Evolutionary conservation across 2,329 filamentous ascomycete species (phyloP).

Genomic region (Hypoxylon sp.): DNA sequence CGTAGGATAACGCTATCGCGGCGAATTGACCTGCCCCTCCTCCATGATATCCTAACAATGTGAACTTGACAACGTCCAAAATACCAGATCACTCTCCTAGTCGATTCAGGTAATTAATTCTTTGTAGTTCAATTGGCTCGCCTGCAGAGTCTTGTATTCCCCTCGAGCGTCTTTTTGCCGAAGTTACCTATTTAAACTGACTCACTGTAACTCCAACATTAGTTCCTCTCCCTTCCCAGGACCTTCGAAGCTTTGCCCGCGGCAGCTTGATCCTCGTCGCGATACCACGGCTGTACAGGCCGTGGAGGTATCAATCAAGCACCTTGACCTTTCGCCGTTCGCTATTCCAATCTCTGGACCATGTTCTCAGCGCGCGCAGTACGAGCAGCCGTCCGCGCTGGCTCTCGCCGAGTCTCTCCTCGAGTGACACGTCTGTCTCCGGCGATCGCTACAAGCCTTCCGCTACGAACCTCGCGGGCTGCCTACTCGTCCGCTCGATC

Average conservation of each 20-base stretch:
- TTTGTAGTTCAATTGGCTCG: constrained; percentile 32
- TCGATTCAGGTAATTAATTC: constrained; percentile 38
- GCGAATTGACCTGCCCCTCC: constrained; percentile 39
- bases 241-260: constrained; percentile 29
- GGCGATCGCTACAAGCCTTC: constrained; percentile 29
- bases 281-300: constrained; percentile 42
- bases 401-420: constrained; percentile 48
- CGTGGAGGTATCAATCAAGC: constrained; percentile 37
- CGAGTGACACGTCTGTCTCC: constrained; percentile 43
- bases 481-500: constrained; percentile 49
- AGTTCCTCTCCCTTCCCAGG: constrained; percentile 31
- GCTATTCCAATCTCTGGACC: constrained; percentile 21
- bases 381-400: constrained; percentile 49
- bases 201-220: constrained; percentile 15
- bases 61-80: constrained; percentile 33
- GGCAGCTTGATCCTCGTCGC: constrained; percentile 39
- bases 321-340: constrained; percentile 20
- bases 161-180: constrained; percentile 14
- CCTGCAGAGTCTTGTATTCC: constrained; percentile 5
- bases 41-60: constrained; percentile 37
- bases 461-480: constrained; percentile 52
- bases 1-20: constrained; percentile 29
- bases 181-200: constrained; percentile 29
- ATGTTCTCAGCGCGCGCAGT: constrained; percentile 49
- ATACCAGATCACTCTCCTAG: constrained; percentile 19